Evolutionary conservation across 352 stramenopile genomes (phyloP), one percentile per base, ranked within the genome.

Genomic region (Elongisporangium anandrum): DNA sequence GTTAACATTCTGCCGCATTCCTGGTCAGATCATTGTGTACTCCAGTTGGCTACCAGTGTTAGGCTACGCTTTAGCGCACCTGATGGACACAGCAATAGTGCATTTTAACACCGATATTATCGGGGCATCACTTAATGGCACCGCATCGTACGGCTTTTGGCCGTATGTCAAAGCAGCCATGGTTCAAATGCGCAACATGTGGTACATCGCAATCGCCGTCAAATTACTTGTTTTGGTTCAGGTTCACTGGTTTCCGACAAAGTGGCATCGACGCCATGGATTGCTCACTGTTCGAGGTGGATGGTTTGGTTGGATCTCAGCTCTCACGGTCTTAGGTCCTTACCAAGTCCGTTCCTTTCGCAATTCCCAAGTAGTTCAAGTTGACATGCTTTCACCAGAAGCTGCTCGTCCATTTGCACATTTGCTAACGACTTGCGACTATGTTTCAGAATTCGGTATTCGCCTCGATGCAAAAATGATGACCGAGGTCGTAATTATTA

Each of bases 181-280:
- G 0, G 56, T 80, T 8, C 71, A 82, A 23, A 83, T 85, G 69
- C 73, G 76, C 7, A 63, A 63, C 6, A 70, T 79, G 6, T 85
- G 71, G 73, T 26, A 73, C 19, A 24, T 85, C 13, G 71, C 73
- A 52, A 53, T 85, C 13, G 39, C 74, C 8, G 63, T 65, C 26
- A 78, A 66, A 48, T 10, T 65, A 4, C 20, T 60, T 5, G 23
- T 74, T 15, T 58, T 52, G n/a, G 17, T 3, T 45, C 34, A 45
- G 17, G 34, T 15, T 2, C 17, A 45, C 17, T 45, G 6, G 34
- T 45, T 17, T 4, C 34, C 34, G 12, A 45, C 10, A 0, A 45
- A 45, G 34, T 45, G 34, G 34, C 34, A 12, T 45, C 34, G 34
- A 45, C 9, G 34, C 4, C 34, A 45, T 12, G 34, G 34, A 45